Percentiles rank a stretch among this genome's conserved stretches.
Evolutionary conservation across 768 basidiomycete species (phyloP).

Genomic region (Lentinus tigrinus): DNA sequence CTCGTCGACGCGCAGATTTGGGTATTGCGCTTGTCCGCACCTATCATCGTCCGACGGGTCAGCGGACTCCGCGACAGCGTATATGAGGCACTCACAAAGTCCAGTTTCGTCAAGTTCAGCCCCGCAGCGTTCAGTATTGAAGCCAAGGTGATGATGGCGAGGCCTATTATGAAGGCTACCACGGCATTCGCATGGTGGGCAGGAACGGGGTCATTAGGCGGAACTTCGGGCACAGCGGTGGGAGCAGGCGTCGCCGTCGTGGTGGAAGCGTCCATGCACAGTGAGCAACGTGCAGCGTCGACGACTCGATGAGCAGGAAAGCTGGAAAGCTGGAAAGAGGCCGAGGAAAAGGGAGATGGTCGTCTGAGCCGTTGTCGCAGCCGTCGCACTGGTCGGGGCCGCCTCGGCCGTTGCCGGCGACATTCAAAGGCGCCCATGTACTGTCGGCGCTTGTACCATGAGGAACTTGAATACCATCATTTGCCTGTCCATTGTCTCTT

Average conservation of each 20-base stretch:
- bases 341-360: neutral
- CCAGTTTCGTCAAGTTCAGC: slow-evolving; percentile 92
- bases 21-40: slow-evolving; percentile 76
- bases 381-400: neutral
- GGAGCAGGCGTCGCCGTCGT: slow-evolving; percentile 1
- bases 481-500: too few relatives aligned
- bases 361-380: slow-evolving; percentile 7
- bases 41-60: slow-evolving; percentile 30
- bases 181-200: slow-evolving; percentile 53
- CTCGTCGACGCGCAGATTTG: slow-evolving; percentile 66
- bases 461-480: too few relatives aligned
- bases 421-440: neutral
- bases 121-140: slow-evolving; percentile 89
- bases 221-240: neutral
- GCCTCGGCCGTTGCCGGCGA: slow-evolving; percentile 3
- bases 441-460: neutral
- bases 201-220: slow-evolving; percentile 24
- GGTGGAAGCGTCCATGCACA: slow-evolving; percentile 13
- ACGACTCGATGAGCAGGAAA: neutral
- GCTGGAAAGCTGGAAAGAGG: neutral
- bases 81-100: slow-evolving; percentile 53
- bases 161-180: slow-evolving; percentile 78
- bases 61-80: neutral
- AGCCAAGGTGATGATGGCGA: slow-evolving; percentile 79
- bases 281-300: neutral